Base-by-base conservation (phyloP, 2,329 filamentous ascomycete species). In the Helicocarpus griseus region DNA sequence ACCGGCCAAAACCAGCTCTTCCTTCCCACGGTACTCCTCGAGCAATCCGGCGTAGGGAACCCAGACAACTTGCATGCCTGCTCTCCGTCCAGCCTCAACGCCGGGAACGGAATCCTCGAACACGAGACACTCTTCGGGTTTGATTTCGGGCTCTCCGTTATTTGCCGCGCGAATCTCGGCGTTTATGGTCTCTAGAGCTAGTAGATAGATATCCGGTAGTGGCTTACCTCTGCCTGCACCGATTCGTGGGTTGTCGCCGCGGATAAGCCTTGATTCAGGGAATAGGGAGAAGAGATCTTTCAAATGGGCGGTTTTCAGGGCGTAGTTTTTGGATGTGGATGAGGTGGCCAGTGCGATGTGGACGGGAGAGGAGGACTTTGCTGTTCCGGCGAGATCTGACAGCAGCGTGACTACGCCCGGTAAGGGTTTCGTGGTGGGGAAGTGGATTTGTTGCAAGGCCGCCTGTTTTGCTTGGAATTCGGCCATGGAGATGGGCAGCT, bases 51-150 rank as follows among this genome's bases (percentile, higher is more conserved):
- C 80, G 69, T 97, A 89, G 22, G 93, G 93, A 60, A 82, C 85
- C 93, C 93, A 98, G 1, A 95, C 77, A 11, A 94, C 89, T 58
- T 91, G 82, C 91, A 97, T 97, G 0, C 91, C 91, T 0, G 93
- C 93, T 58, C 93, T 81, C 49, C 93, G 77, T 4, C 89, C 93
- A 2, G 89, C 82, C 71, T 98, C 93, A 2, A 96, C 89, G 3
- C 93, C 93, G 0, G 89, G 88, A 1, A 97, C 90, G 43, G 85
- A 88, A 68, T 98, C 93, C 71, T 98, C 93, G 62, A 98, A 97
- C 0, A 97, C 93, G 14, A 98, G 76, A 65, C 93, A 97, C 69
- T 97, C 91, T 58, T 87, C 86, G 0, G 89, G 89, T 50, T 65
- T 75, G 56, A 98, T 84, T 49, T 77, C 75, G 53, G 79, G 72